phyloP scores from a whole-genome alignment of 345 rosid genomes.

The Raphanus raphanistrum region DNA sequence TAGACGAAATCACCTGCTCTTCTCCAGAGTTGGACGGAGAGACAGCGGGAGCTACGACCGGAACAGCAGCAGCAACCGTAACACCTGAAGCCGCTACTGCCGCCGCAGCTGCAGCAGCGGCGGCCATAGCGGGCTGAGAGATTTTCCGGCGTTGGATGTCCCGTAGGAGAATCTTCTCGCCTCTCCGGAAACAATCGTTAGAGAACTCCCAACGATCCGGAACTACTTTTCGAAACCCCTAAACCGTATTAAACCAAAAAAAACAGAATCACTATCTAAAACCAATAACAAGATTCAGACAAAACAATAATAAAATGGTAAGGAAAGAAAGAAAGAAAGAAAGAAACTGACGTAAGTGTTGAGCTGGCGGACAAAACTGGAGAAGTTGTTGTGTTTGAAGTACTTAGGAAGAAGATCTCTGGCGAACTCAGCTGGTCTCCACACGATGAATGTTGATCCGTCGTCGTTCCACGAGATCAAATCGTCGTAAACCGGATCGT shows the following conservation, averaged over 20 bases:
- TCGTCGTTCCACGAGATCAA: slow-evolving; percentile 89
- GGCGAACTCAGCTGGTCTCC: slow-evolving; percentile 94
- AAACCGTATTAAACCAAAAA: neutral
- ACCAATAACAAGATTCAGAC: neutral
- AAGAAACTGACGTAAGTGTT: slow-evolving; percentile 75
- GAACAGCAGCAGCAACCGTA: slow-evolving; percentile 38
- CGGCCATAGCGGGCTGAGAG: slow-evolving; percentile 38
- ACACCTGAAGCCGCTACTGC: slow-evolving; percentile 27
- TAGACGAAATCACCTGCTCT: slow-evolving; percentile 70
- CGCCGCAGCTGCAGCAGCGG: slow-evolving; percentile 14
- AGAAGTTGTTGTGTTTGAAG: slow-evolving; percentile 94
- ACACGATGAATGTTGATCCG: slow-evolving; percentile 82
- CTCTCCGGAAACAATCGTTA: slow-evolving; percentile 72
- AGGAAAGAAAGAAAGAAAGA: neutral
- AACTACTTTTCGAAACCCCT: slow-evolving; percentile 93
- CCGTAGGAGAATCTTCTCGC: slow-evolving; percentile 72
- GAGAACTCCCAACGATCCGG: slow-evolving; percentile 98
- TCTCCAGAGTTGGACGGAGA: slow-evolving; percentile 79
- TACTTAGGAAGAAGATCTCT: slow-evolving; percentile 90
- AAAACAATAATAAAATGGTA: neutral
- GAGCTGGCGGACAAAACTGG: slow-evolving; percentile 95
- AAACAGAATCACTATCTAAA: neutral
- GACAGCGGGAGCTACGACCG: slow-evolving; percentile 34
- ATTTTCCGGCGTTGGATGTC: slow-evolving; percentile 89
- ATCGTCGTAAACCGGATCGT: slow-evolving; percentile 70